Conservation (phyloP, 2,329 filamentous ascomycete species). For the Fusarium equiseti region DNA sequence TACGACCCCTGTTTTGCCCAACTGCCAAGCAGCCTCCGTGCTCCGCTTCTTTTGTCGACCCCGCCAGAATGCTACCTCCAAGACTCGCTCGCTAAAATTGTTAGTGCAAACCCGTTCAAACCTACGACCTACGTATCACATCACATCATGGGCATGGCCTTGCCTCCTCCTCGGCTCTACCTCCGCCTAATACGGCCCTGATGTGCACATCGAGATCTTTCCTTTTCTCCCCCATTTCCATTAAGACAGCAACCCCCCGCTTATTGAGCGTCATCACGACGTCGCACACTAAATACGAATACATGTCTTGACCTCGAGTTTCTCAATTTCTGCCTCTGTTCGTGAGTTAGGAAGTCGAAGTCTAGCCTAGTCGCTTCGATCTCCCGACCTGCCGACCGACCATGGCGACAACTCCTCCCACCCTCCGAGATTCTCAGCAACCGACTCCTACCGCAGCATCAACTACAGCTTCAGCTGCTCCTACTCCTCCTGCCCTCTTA, state of each 20-base stretch:
- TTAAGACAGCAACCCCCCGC: conserved; percentile 18
- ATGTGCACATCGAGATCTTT: conserved; percentile 41
- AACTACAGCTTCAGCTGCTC: conserved; percentile 5
- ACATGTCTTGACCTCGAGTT: conserved; percentile 27
- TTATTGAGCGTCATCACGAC: conserved; percentile 39
- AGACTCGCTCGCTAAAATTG: conserved; percentile 27
- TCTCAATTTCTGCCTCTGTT: conserved; percentile 11
- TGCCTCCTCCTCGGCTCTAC: conserved; percentile 20
- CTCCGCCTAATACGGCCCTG: conserved; percentile 27
- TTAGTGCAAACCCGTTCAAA: conserved; percentile 8
- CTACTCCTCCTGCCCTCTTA: conserved; percentile 16
- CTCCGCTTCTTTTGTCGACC: conserved; percentile 42
- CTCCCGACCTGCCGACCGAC: conserved; percentile 5
- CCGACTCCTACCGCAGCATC: conserved; percentile 24
- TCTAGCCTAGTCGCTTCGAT: conserved; percentile 17
- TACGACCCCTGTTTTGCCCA: conserved; percentile 16
- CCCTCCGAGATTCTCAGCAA: conserved; percentile 24
- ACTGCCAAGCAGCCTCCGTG: neutral
- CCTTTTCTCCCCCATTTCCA: conserved; percentile 15
- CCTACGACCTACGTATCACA: conserved; percentile 2
- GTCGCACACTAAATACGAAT: conserved; percentile 27
- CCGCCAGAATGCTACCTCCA: conserved; percentile 34
- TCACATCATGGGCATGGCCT: conserved; percentile 33
- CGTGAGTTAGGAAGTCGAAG: neutral
- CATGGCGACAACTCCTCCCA: conserved; percentile 42